Evolutionary conservation across 352 stramenopile species (phyloP), one percentile per base, ranked within the genome.

Genomic region (Globisporangium barbulae): DNA sequence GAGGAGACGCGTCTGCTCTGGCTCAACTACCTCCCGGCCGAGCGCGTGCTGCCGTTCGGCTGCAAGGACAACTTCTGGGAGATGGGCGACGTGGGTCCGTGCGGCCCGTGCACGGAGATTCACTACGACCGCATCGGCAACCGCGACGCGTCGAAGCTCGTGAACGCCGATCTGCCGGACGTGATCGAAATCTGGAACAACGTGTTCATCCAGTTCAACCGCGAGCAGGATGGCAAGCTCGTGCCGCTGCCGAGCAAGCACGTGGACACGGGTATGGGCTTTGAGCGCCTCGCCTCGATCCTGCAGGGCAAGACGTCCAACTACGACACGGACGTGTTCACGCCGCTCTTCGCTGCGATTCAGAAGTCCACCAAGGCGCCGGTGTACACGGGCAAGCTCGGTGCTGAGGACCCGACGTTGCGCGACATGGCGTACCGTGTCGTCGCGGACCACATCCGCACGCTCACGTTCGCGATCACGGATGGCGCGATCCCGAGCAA

Each of bases 141-240:
- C 63, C 85, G 97, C 30, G 91, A 99, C 74, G 91, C 95, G 12
- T 71, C 90, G 17, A 54, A 70, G 52, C 83, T 99, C 25, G 98
- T 99, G 58, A 99, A 99, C 79, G 87, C 83, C 12, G 97, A 99
- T 75, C 79, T 99, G 78, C 97, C 97, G 7, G 87, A 99, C 67
- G 97, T 99, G 9, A 98, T 99, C 72, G 98, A 99, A 84, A 99
- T 99, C 70, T 99, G 98, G 98, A 99, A 99, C 86, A 95, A 99
- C 47, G 98, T 99, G 61, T 99, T 99, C 65, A 99, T 99, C 72
- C 96, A 98, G 82, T 98, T 98, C 76, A 98, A 99, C 76, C 90
- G 97, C 49, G 94, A 99, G 62, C 77, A 90, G 42, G 85, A 90
- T 53, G 89, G 89, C 47, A 83, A 79, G 54, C 79, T 99, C 41